These are phyloP conservation scores for Pittosporum tobira DNA, from an alignment of 129 eudicot genomes.

Conservation along the genomic window DNA sequence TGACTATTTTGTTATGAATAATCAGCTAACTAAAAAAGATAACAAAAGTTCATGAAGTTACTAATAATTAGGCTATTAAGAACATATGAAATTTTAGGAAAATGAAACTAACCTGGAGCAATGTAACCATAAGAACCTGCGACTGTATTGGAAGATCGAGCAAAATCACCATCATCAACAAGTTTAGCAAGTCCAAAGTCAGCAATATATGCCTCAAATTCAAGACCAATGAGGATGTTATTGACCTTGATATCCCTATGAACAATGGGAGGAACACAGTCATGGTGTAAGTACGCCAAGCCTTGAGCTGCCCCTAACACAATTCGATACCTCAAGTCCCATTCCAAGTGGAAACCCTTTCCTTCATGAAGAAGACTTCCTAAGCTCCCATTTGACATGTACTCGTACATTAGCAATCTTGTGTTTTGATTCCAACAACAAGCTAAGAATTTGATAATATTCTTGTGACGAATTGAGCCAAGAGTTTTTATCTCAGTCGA, in stretches of 20 bases:
- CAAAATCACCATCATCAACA: slow-evolving; percentile 69
- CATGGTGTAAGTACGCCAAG: slow-evolving; percentile 85
- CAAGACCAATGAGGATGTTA: slow-evolving; percentile 83
- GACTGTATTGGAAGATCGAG: slow-evolving; percentile 75
- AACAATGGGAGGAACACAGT: slow-evolving; percentile 85
- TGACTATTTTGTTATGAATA: too few species aligned
- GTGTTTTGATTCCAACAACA: slow-evolving; percentile 89
- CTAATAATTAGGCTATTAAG: too few species aligned
- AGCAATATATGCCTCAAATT: slow-evolving; percentile 92
- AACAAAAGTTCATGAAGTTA: too few species aligned
- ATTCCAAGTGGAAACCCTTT: slow-evolving; percentile 68
- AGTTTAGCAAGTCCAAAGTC: slow-evolving; percentile 97
- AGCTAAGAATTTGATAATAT: slow-evolving; percentile 82
- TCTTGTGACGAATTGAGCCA: slow-evolving; percentile 83
- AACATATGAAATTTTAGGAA: not conserved
- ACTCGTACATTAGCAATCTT: slow-evolving; percentile 91
- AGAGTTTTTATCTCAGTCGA: slow-evolving; percentile 88
- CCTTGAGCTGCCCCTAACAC: slow-evolving; percentile 90
- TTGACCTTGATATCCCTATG: slow-evolving; percentile 93
- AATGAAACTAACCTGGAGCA: slow-evolving; percentile 72
- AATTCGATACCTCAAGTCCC: slow-evolving; percentile 73
- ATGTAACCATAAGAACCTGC: slow-evolving; percentile 98
- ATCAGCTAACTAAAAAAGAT: too few species aligned
- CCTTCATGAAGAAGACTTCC: slow-evolving; percentile 80
- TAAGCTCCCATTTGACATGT: slow-evolving; percentile 94